These are phyloP conservation scores for Malus fusca DNA, from an alignment of 306 rosid species.

Conservation along the genomic window DNA sequence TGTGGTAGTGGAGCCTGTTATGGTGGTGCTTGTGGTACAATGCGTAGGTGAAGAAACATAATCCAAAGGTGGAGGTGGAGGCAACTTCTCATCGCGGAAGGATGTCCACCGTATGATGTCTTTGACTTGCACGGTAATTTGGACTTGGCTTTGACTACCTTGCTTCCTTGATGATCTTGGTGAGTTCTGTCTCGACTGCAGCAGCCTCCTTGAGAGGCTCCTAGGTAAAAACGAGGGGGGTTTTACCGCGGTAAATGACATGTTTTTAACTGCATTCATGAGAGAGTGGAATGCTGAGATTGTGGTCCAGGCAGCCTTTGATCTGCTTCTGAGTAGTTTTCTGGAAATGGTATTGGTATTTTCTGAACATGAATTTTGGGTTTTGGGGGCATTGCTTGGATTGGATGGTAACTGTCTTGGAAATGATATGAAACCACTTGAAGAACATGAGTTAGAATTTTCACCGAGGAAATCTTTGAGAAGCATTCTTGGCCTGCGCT, in stretches of 20 bases:
- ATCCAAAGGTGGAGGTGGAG: constrained; percentile 33
- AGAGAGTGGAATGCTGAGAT: constrained; percentile 51
- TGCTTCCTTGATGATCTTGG: neutral
- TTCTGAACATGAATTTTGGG: neutral
- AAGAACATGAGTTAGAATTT: constrained; percentile 36
- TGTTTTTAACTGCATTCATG: constrained; percentile 38
- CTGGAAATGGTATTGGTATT: neutral
- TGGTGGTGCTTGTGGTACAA: constrained; percentile 18
- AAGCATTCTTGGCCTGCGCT: constrained; percentile 45
- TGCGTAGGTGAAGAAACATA: constrained; percentile 18
- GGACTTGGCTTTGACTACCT: constrained; percentile 3
- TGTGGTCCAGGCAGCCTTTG: constrained; percentile 14
- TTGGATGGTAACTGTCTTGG: constrained; percentile 31
- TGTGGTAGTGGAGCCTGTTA: constrained; percentile 13
- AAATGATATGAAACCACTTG: constrained; percentile 47
- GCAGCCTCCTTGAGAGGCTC: constrained; percentile 37
- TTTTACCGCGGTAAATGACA: constrained; percentile 35
- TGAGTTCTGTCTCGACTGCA: constrained; percentile 9
- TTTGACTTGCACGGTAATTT: constrained; percentile 38
- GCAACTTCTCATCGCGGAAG: constrained; percentile 36
- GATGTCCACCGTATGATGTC: constrained; percentile 86
- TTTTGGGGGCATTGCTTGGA: neutral
- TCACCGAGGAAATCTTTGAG: constrained; percentile 68
- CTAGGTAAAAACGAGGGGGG: constrained; percentile 39
- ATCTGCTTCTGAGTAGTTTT: neutral